Evolutionary conservation across 1,139 yeast genomes (phyloP).

Genomic region (Yarrowia galli): DNA sequence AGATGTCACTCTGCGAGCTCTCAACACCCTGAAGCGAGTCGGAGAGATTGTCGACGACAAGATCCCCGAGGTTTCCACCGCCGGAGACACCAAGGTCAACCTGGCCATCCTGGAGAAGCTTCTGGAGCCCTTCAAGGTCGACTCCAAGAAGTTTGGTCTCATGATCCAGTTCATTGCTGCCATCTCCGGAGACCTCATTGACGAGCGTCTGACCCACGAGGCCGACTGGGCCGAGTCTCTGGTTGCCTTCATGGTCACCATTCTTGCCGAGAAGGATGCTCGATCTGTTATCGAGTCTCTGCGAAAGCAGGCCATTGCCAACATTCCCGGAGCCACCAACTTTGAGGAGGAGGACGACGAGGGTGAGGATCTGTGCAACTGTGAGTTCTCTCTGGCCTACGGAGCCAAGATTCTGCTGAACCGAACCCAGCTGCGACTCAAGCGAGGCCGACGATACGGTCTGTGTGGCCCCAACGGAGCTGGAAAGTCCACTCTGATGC

Average conservation of each 20-base stretch:
- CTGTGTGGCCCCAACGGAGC: slow-evolving; percentile 99
- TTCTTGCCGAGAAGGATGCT: slow-evolving; percentile 92
- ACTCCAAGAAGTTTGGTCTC: slow-evolving; percentile 71
- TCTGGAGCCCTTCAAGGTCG: slow-evolving; percentile 72
- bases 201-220: slow-evolving; percentile 95
- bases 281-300: slow-evolving; percentile 90
- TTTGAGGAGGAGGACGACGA: slow-evolving; percentile 99
- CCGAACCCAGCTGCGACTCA: slow-evolving; percentile 98
- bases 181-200: slow-evolving; percentile 98
- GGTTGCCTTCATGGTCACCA: slow-evolving; percentile 93
- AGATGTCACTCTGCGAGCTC: slow-evolving; percentile 96
- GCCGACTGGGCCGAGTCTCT: slow-evolving; percentile 87
- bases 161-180: slow-evolving; percentile 88
- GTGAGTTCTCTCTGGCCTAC: slow-evolving; percentile 99
- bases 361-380: slow-evolving; percentile 99
- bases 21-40: slow-evolving; percentile 97
- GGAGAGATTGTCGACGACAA: slow-evolving; percentile 93
- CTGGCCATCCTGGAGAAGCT: slow-evolving; percentile 79
- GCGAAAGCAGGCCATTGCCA: slow-evolving; percentile 96
- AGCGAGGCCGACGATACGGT: slow-evolving; percentile 99
- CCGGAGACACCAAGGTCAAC: slow-evolving; percentile 94
- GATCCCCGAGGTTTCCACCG: slow-evolving; percentile 96
- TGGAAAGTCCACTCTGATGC: slow-evolving; percentile 99
- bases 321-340: slow-evolving; percentile 94
- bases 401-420: slow-evolving; percentile 99